A percentile compares a stretch with the other conserved stretches of the same genome.
Conservation (phyloP, 2,329 filamentous ascomycete species). For the Aspergillus tamarii region DNA sequence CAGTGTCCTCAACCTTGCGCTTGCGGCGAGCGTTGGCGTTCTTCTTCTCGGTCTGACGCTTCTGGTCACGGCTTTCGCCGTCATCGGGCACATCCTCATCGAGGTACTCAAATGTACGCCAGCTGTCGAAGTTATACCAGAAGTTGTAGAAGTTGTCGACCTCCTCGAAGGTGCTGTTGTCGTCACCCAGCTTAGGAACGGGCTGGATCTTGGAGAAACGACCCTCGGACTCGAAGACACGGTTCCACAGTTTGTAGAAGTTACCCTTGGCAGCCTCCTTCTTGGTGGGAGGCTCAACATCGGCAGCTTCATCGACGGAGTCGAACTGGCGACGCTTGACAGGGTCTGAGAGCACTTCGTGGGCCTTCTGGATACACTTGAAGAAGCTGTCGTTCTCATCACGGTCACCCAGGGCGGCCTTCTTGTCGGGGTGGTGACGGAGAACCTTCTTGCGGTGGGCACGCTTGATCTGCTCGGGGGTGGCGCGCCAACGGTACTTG, state of each 20-base stretch:
- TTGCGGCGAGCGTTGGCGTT: conserved; percentile 97
- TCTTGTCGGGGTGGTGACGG: conserved; percentile 98
- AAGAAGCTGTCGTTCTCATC: conserved; percentile 96
- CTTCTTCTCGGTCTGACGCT: conserved; percentile 97
- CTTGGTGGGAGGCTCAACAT: conserved; percentile 90
- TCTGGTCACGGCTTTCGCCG: conserved; percentile 98
- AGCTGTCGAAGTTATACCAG: conserved; percentile 99
- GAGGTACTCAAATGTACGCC: conserved; percentile 96
- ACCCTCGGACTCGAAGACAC: conserved; percentile 86
- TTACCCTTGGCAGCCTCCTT: conserved; percentile 84
- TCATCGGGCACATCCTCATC: conserved; percentile 99
- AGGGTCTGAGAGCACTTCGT: conserved; percentile 89
- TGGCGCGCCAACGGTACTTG: conserved; percentile 90
- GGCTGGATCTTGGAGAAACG: conserved; percentile 92
- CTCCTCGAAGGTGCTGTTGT: conserved; percentile 81
- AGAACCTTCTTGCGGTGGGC: conserved; percentile 99
- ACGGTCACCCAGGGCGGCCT: conserved; percentile 81
- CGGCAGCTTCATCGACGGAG: conserved; percentile 90
- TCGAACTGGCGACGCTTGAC: conserved; percentile 93
- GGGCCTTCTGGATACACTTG: conserved; percentile 99
- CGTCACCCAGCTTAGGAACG: conserved; percentile 82
- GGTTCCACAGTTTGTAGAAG: conserved; percentile 93
- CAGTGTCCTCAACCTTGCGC: conserved; percentile 98
- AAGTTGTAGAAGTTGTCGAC: conserved; percentile 99
- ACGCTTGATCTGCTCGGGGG: conserved; percentile 97